Base-by-base conservation (phyloP, 2,329 filamentous ascomycete genomes). In the Ceratocystis papillata region DNA sequence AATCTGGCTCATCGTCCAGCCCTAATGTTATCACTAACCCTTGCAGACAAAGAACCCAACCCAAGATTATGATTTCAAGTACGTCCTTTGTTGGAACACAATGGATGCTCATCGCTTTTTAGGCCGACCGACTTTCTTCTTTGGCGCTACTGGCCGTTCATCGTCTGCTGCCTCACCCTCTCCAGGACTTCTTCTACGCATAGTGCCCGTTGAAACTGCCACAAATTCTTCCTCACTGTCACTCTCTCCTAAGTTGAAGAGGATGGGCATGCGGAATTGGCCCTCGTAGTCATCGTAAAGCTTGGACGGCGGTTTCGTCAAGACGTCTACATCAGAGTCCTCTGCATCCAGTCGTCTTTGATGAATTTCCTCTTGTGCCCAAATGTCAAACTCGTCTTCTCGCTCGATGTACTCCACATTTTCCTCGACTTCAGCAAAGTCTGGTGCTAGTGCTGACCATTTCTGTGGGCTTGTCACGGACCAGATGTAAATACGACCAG, bases 371-470 rank as follows among this genome's bases (percentile, higher is more conserved):
- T 96, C 93, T 67, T 93, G 87, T 0, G 91, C 91, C 73, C 97
- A 94, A 66, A 97, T 95, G 75, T 99, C 95, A 71, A 99, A 99
- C 73, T 99, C 94, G 74, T 99, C 94, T 76, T 99, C 94, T 66
- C 85, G 84, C 75, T 99, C 94, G 53, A 95, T 84, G 73, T 99
- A 99, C 74, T 97, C 90, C 25, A 96, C 91, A 71, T 99, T 99
- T 76, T 99, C 94, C 76, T 99, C 94, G 15, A 99, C 91, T 75
- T 99, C 94, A 50, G 87, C 89, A 75, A 99, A 99, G 76, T 99
- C 95, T 0, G 94, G 94, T 5, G 95, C 95, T 37, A 99, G 81
- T 1, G 94, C 93, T 17, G 92, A 96, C 95, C 94, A 99, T 71
- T 94, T 89, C 73, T 99, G 95, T 8, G 94, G 93, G 65, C 90